A percentile compares a stretch with the other conserved stretches of the same genome.
phyloP scores from a whole-genome alignment of 495 filamentous ascomycete species.

The Neurospora sp. region DNA sequence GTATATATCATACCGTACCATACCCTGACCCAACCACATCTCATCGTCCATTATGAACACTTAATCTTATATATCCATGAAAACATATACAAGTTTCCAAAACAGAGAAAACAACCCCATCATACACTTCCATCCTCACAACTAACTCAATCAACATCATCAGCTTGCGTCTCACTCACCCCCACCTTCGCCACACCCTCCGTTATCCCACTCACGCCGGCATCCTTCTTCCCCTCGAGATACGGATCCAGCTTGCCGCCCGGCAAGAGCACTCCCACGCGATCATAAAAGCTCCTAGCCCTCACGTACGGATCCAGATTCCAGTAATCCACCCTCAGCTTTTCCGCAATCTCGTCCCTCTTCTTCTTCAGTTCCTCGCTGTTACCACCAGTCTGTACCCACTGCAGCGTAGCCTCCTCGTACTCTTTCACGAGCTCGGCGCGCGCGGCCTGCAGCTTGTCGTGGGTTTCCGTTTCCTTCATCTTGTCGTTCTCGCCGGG shows the following conservation, averaged over 20 bases:
- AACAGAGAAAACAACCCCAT: not conserved
- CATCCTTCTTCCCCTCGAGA: slow-evolving; percentile 26
- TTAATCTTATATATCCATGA: not conserved
- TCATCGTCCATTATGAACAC: not conserved
- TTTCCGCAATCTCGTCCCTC: slow-evolving; percentile 45
- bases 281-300: slow-evolving; percentile 63
- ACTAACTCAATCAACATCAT: slow-evolving; percentile 44
- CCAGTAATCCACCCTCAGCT: slow-evolving; percentile 75
- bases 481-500: slow-evolving; percentile 61
- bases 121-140: not conserved
- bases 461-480: slow-evolving; percentile 54
- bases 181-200: slow-evolving; percentile 16
- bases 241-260: slow-evolving; percentile 65
- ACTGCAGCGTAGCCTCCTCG: slow-evolving; percentile 59
- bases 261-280: slow-evolving; percentile 54
- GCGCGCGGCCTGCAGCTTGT: slow-evolving; percentile 49
- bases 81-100: not conserved
- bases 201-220: slow-evolving; percentile 14
- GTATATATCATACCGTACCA: not conserved
- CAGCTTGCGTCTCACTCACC: slow-evolving; percentile 31
- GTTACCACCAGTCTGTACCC: slow-evolving; percentile 44
- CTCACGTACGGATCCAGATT: slow-evolving; percentile 65
- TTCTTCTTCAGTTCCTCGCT: slow-evolving; percentile 30
- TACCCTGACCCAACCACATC: not conserved
- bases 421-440: slow-evolving; percentile 54